Evolutionary conservation across 2,329 filamentous ascomycete species (phyloP), one percentile per base, ranked within the genome.

Genomic region (Pseudopithomyces chartarum): DNA sequence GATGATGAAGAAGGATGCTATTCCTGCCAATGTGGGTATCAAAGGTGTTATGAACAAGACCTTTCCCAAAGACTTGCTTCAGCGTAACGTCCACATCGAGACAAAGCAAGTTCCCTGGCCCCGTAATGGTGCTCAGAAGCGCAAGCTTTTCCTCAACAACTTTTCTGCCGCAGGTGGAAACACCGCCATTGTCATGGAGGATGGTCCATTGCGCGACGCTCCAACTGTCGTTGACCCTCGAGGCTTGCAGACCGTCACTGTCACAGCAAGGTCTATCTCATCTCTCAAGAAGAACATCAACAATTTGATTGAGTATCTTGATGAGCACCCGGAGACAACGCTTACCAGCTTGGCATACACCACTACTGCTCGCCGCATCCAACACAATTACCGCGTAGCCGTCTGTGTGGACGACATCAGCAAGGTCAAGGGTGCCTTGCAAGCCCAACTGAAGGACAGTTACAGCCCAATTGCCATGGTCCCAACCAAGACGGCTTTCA

Each of bases 31-130:
- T 56, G 80, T 83, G 46, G 82, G 81, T 63, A 83, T 84, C 73
- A 84, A 84, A 72, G 80, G 80, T 44, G 79, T 81, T 52, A 82
- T 83, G 64, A 84, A 84, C 74, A 82, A 83, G 74, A 79, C 77
- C 6, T 84, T 84, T 73, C 81, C 82, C 22, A 80, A 81, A 59
- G 81, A 84, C 63, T 66, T 84, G 33, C 70, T 67, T 29, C 80
- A 82, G 65, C 81, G 82, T 62, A 83, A 82, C 54, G 80, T 84
- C 36, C 78, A 83, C 66, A 83, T 84, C 55, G 75, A 78, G n/a
- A 73, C 73, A 11, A 75, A 75, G 52, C 74, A 80, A 57, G 77
- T 81, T 3, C 69, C 75, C 36, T 81, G 75, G 63, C 78, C 79
- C 26, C 77, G 81, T 23, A 79, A 81, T 45, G 80, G 80, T 43